These are phyloP conservation scores for Sedum album DNA, from an alignment of 164 flowering plant genomes.

Conservation along the genomic window DNA sequence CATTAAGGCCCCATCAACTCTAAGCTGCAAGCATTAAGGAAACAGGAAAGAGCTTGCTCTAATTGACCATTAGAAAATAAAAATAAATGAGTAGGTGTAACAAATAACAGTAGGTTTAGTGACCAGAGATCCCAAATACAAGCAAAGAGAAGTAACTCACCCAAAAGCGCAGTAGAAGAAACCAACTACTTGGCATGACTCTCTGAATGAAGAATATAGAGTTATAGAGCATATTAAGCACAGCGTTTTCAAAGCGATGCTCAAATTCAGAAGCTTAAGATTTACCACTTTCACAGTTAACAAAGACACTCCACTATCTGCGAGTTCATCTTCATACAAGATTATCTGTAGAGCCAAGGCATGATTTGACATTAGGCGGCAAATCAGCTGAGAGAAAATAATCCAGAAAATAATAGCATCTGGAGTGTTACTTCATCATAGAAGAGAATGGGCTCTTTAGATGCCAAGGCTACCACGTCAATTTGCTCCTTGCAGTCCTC, in stretches of 20 bases:
- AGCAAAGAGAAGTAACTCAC: conserved; percentile 36
- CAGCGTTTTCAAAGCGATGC: background rate
- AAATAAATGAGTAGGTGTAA: background rate
- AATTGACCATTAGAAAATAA: background rate
- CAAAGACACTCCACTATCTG: conserved; percentile 90
- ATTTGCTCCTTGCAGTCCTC: conserved; percentile 66
- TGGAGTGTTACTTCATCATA: conserved; percentile 71
- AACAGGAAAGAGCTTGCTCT: background rate
- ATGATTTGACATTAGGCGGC: background rate
- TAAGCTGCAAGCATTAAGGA: conserved; percentile 45
- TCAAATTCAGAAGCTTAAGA: conserved; percentile 3
- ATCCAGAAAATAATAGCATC: background rate
- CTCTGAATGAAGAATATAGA: conserved; percentile 40
- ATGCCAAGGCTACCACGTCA: conserved; percentile 61
- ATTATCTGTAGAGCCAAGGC: conserved; percentile 44
- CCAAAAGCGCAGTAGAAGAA: conserved; percentile 95
- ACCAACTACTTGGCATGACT: conserved; percentile 97
- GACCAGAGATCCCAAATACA: background rate
- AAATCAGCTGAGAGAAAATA: background rate
- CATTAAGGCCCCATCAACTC: conserved; percentile 98
- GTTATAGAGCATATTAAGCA: background rate
- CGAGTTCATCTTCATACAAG: conserved; percentile 92
- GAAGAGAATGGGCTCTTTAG: conserved; percentile 92
- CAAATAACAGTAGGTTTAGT: background rate
- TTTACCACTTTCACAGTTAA: conserved; percentile 94